These are phyloP conservation scores for Akanthomyces dipterigenus DNA, from an alignment of 2,329 filamentous ascomycete species.

Conservation along the genomic window DNA sequence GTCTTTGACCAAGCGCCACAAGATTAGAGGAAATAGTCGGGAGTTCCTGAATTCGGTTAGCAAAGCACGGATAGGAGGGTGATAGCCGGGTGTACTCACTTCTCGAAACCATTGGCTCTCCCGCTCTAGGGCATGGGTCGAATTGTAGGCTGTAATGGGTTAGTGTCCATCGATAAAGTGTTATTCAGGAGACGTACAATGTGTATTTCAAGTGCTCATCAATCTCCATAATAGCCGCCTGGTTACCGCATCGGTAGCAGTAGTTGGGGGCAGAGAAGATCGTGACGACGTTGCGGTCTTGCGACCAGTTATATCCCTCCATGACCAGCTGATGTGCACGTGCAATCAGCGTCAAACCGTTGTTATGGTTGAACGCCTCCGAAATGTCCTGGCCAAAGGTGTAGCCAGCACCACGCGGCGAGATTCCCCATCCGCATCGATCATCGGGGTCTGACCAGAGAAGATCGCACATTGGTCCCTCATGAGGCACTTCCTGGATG, in stretches of 20 bases:
- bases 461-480: constrained; percentile 96
- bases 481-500: constrained; percentile 96
- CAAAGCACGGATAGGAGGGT: background rate
- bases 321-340: constrained; percentile 97
- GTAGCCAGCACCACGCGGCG: constrained; percentile 87
- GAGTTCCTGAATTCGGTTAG: constrained; percentile 53
- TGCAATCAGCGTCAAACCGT: constrained; percentile 90
- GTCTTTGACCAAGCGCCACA: constrained; percentile 14
- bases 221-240: constrained; percentile 99
- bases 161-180: constrained; percentile 17
- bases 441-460: constrained; percentile 98
- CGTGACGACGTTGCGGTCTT: constrained; percentile 95
- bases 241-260: constrained; percentile 98
- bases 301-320: constrained; percentile 99
- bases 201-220: constrained; percentile 99
- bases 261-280: constrained; percentile 97
- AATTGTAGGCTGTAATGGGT: constrained; percentile 76
- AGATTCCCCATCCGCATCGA: constrained; percentile 92
- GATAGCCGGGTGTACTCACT: constrained; percentile 45
- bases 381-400: constrained; percentile 97
- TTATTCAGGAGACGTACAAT: constrained; percentile 61
- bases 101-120: constrained; percentile 98
- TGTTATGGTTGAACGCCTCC: constrained; percentile 99
- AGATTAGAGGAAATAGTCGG: constrained; percentile 93
- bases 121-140: constrained; percentile 93